These are phyloP conservation scores for Helotiales sp. DNA, from an alignment of 2,329 filamentous ascomycete genomes.

Conservation along the genomic window DNA sequence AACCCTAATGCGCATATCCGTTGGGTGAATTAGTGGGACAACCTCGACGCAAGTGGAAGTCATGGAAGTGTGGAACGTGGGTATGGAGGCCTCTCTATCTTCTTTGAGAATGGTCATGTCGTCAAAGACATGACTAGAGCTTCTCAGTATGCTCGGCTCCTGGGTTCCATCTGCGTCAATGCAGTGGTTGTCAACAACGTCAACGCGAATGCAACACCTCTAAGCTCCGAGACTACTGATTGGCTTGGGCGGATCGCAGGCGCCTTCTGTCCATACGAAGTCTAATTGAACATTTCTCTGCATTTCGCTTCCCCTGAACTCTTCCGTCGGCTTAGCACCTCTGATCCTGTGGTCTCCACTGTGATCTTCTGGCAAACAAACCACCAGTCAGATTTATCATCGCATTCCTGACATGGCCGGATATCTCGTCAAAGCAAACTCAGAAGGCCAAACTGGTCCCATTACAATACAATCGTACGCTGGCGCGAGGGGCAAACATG, in stretches of 20 bases:
- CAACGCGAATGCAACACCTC: conserved; percentile 66
- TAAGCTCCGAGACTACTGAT: conserved; percentile 61
- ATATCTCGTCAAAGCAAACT: conserved; percentile 74
- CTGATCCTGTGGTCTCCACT: conserved; percentile 64
- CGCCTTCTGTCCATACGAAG: conserved; percentile 68
- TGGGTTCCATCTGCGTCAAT: conserved; percentile 70
- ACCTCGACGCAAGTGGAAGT: conserved; percentile 51
- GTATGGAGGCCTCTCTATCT: conserved; percentile 71
- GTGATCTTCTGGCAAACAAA: conserved; percentile 69
- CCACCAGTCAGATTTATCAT: conserved; percentile 61
- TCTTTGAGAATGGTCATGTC: conserved; percentile 63
- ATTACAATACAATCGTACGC: conserved; percentile 70
- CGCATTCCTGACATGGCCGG: conserved; percentile 70
- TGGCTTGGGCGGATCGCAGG: conserved; percentile 68
- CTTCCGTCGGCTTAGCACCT: conserved; percentile 62
- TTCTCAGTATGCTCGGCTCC: conserved; percentile 65
- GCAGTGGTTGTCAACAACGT: conserved; percentile 74
- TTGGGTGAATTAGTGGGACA: conserved; percentile 78
- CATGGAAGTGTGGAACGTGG: conserved; percentile 70
- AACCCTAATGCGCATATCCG: conserved; percentile 66
- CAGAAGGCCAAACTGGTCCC: conserved; percentile 75
- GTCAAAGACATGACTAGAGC: conserved; percentile 64
- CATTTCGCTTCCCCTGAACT: conserved; percentile 69
- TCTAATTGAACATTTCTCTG: conserved; percentile 68
- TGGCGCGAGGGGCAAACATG: conserved; percentile 70